Evolutionary conservation across 306 rosid genomes (phyloP).

Genomic region (Begonia loranthoides): DNA sequence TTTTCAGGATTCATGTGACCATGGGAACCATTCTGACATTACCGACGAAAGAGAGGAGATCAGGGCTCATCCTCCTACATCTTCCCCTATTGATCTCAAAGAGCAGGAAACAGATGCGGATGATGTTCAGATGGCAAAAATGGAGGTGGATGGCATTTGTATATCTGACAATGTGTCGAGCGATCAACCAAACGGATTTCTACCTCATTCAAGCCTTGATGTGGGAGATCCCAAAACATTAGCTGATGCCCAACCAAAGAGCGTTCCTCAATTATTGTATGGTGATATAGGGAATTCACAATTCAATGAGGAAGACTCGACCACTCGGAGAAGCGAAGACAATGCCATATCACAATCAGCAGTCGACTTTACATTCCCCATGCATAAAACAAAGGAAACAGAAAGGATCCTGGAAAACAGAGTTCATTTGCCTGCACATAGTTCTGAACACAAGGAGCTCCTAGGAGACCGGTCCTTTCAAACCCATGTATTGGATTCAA

Average conservation of each 20-base stretch:
- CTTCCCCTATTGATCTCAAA: constrained; percentile 11
- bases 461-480: constrained; percentile 9
- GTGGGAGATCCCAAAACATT: constrained; percentile 7
- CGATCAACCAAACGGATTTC: constrained; percentile 20
- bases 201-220: constrained; percentile 20
- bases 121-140: constrained; percentile 15
- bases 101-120: too few relatives aligned
- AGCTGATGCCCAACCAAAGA: too few relatives aligned
- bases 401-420: constrained; percentile 22
- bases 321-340: constrained; percentile 12
- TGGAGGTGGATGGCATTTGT: constrained; percentile 13
- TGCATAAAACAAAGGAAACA: constrained; percentile 20
- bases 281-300: too few relatives aligned
- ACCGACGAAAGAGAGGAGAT: constrained; percentile 71
- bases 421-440: constrained; percentile 21
- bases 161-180: constrained; percentile 21
- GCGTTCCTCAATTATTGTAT: too few relatives aligned
- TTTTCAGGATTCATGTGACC: constrained; percentile 69
- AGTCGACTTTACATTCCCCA: constrained; percentile 39
- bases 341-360: constrained; percentile 19
- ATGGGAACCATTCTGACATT: constrained; percentile 69
- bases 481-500: constrained; percentile 17
- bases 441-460: constrained; percentile 7
- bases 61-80: constrained; percentile 33
- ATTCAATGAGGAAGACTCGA: too few relatives aligned